Conservation (phyloP, 495 filamentous ascomycete species). For the Aspergillus egyptiacus region DNA sequence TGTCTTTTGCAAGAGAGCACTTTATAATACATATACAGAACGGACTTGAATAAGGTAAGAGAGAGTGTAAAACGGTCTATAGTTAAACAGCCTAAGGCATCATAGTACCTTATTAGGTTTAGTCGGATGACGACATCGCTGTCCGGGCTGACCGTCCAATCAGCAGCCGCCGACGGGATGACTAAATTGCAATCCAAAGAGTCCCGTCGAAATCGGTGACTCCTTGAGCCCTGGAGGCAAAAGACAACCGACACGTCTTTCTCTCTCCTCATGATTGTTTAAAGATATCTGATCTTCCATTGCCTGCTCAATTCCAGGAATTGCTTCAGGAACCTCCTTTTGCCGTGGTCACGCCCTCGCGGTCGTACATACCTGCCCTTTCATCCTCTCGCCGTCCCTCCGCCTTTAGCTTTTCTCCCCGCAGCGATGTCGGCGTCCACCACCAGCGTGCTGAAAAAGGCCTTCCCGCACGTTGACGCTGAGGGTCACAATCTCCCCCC, state of each 20-base stretch:
- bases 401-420: conserved; percentile 23
- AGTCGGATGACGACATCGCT: conserved; percentile 20
- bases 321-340: neutral
- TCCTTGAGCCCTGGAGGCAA: conserved; percentile 18
- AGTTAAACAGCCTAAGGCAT: neutral
- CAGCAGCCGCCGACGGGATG: neutral
- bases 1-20: too few relatives aligned
- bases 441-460: conserved; percentile 53
- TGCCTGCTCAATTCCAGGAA: neutral
- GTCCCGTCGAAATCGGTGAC: conserved; percentile 4
- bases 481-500: conserved; percentile 89
- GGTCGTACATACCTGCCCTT: neutral
- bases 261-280: conserved; percentile 2
- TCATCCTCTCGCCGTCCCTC: neutral
- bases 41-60: neutral
- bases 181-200: conserved; percentile 7
- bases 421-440: conserved; percentile 45
- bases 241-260: conserved; percentile 6
- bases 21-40: too few relatives aligned
- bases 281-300: neutral
- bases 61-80: neutral
- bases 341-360: too few relatives aligned
- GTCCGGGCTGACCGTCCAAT: conserved; percentile 10
- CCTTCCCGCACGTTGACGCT: conserved; percentile 67
- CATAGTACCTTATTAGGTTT: conserved; percentile 8